Evolutionary conservation across 2,329 filamentous ascomycete species (phyloP).

Genomic region (Trichophyton mentagrophytes): DNA sequence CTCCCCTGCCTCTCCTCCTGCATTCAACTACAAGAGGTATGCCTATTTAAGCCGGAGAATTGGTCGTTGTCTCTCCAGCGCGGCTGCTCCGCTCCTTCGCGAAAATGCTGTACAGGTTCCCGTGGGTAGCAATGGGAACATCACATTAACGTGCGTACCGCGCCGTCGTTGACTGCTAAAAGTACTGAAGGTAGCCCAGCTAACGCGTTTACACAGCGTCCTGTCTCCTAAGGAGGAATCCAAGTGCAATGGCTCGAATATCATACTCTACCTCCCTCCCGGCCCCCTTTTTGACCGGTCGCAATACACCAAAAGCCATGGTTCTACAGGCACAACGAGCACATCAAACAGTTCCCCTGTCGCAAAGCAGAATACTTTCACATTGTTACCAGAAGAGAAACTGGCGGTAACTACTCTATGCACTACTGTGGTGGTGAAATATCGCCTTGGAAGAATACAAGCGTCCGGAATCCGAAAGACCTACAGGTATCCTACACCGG

Average conservation of each 20-base stretch:
- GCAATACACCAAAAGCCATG: not conserved
- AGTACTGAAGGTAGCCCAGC: not conserved
- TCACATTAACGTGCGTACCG: conserved; percentile 18
- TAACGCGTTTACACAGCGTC: conserved; percentile 3
- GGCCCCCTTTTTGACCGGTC: conserved; percentile 21
- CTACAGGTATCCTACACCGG: conserved; percentile 25
- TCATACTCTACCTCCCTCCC: conserved; percentile 28
- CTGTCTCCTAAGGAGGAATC: not conserved
- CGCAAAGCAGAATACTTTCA: not conserved
- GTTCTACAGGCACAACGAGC: not conserved
- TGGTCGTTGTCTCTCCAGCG: conserved; percentile 5
- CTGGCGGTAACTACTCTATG: conserved; percentile 23
- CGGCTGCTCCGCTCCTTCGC: conserved; percentile 2
- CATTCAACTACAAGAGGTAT: not conserved
- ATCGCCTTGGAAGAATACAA: conserved; percentile 23
- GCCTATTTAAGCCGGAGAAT: conserved; percentile 2
- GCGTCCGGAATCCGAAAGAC: not conserved
- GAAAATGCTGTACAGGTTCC: conserved; percentile 19
- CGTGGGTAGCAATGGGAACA: conserved; percentile 20
- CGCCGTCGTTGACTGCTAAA: not conserved
- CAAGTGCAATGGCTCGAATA: conserved; percentile 14
- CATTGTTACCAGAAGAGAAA: conserved; percentile 16
- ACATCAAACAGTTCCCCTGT: not conserved
- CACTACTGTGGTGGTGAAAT: conserved; percentile 30
- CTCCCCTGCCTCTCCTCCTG: not conserved